Evolutionary conservation across 2,329 filamentous ascomycete species (phyloP).

Genomic region (Ophiocordyceps camponoti-floridani): DNA sequence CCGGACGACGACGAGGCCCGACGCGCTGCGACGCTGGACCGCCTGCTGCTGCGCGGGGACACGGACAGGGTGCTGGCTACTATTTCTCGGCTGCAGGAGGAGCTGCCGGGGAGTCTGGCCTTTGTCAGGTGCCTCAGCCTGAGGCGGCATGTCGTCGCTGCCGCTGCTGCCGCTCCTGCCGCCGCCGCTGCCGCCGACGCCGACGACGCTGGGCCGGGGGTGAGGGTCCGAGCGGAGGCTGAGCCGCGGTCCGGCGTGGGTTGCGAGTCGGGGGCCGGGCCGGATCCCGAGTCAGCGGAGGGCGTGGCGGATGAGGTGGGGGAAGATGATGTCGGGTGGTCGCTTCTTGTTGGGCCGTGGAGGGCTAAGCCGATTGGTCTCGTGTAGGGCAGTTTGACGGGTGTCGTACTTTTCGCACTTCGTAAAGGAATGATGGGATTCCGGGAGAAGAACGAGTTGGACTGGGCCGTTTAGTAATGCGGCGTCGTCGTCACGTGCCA

Average conservation of each 20-base stretch:
- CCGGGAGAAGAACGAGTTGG: neutral
- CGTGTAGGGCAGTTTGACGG: constrained; percentile 13
- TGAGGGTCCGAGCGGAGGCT: too few relatives aligned
- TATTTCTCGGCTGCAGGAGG: constrained; percentile 20
- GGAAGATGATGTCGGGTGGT: constrained; percentile 19
- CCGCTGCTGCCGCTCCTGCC: too few relatives aligned
- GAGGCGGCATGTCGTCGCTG: constrained; percentile 16
- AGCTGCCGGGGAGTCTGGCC: constrained; percentile 22
- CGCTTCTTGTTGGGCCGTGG: constrained; percentile 32
- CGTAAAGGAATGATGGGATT: neutral
- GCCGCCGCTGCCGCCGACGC: too few relatives aligned
- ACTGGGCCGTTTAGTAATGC: neutral
- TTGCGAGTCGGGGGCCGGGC: neutral
- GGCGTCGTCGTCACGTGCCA: neutral
- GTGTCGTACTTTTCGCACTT: too few relatives aligned
- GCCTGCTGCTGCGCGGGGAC: constrained; percentile 16
- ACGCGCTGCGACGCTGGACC: constrained; percentile 7
- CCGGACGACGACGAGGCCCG: constrained; percentile 7
- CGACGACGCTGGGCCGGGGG: too few relatives aligned
- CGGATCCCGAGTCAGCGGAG: neutral
- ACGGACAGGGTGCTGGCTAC: constrained; percentile 16
- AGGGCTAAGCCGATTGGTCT: constrained; percentile 39
- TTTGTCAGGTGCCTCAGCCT: constrained; percentile 27
- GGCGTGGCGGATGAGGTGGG: neutral
- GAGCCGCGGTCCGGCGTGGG: too few relatives aligned